Evolutionary conservation across 2,329 filamentous ascomycete species (phyloP), one percentile per base, ranked within the genome.

Genomic region (Clonostachys rosea): DNA sequence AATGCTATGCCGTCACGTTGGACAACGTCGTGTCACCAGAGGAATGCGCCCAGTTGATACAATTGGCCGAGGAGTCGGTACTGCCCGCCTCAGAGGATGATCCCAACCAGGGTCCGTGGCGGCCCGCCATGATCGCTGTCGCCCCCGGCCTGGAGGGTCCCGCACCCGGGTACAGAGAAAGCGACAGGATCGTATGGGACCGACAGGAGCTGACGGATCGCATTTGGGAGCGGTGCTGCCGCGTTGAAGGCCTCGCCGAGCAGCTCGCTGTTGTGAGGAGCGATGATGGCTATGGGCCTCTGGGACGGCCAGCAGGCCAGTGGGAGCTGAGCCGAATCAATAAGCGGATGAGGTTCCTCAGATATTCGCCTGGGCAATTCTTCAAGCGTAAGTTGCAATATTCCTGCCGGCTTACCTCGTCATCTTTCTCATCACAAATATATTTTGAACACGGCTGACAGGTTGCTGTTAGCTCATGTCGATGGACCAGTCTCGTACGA

Each of bases 101-200:
- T 13, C 44, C 42, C 2, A 49, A 66, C 56, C 17, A n/a, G 14
- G 49, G 53, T 6, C 63, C 69, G 2, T 92, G 88, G 89, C 71
- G 75, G 44, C 78, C 81, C 3, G 89, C 88, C 0, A 74, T 89
- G 62, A 74, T 91, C 48, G 86, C 86, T 59, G 62, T 81, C 20
- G 86, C 86, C 6, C 63, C 63, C 5, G 86, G 86, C 4, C 68
- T 61, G 48, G 83, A 92, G 64, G 64, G 71, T 4, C 62, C 83
- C 40, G 66, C 74, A 5, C 69, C 76, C 2, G 74, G 81, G 9
- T 79, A 80, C 43, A 75, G 89, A 14, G 84, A 87, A 50, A 85
- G 85, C 56, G 85, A 85, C n/a, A 77, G 89, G 4, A 88, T 92
- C 52, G 85, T 94, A 54, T 88, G 83, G 78, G 87, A 94, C 58